Evolutionary conservation across 768 basidiomycete genomes (phyloP), one percentile per base, ranked within the genome.

Genomic region (Gelatoporia subvermispora): DNA sequence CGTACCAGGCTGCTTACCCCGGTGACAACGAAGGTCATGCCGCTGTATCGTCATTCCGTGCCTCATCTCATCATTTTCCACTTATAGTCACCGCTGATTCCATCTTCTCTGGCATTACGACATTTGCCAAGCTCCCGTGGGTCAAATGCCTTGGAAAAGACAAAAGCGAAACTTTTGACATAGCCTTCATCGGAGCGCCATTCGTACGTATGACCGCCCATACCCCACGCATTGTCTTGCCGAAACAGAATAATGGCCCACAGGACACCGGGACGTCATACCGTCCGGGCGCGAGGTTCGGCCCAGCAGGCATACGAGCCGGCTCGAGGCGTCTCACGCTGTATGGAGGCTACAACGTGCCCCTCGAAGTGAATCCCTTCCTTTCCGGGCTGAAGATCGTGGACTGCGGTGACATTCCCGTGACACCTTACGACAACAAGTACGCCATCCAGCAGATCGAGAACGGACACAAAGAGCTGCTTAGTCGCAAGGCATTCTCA

Each of bases 41-140:
- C 17, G 0, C 21, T 43, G 18, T 37, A 34, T 18, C 31, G 41
- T 35, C 18, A 21, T 31, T 4, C 4, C n/a, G 21, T 15, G 23
- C 23, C 5, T 39, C 24, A 16, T 5, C 28, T 41, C 23, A 41
- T n/a, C n/a, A 21, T n/a, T 38, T 10, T 35, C 41, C n/a, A 9
- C 40, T 31, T 41, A 10, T 42, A 85, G 84, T 85, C 24, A 87
- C 85, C 36, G 84, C 83, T 3, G 84, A 93, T 60, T 80, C 88
- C 16, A 69, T 85, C 31, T 93, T 92, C 66, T 82, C 85, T 40
- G 91, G 91, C 8, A 84, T 91, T 28, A 80, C 82, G 2, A 89
- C 88, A 2, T 94, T 93, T 62, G 91, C 92, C 16, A 91, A 78
- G 64, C 74, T 94, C n/a, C 88, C 88, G 22, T 91, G 86, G 79